Evolutionary conservation across 139 green algal species (phyloP), one percentile per base, ranked within the genome.

Genomic region (Marvania coccoides): DNA sequence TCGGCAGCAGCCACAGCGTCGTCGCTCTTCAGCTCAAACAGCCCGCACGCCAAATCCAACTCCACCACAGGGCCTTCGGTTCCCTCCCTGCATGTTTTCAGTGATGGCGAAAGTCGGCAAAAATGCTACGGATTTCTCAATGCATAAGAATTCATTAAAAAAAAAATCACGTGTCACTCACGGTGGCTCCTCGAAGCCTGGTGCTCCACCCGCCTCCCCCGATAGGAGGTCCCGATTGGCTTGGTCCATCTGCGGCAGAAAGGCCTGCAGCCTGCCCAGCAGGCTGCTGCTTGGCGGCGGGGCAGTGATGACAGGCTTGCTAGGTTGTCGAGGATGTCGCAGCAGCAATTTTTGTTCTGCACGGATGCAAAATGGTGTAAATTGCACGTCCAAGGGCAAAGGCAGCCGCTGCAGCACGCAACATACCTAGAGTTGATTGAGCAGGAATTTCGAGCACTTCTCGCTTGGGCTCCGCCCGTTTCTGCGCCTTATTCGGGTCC

Each of bases 41-140:
- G 61, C 6, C 72, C 72, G 51, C 72, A 79, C 13, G 72, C 72
- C 4, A 79, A n/a, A 57, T 79, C 72, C 28, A 79, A 15, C 15
- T 79, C 51, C 9, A 79, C 59, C 6, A 37, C 33, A 7, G 64
- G 45, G 5, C 64, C 45, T 45, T 47, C 12, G 24, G 35, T n/a
- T 70, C 62, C 5, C 33, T n/a, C 7, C 28, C 47, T 62, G 60
- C 58, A 15, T 64, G 55, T 31, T 60, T 70, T 55, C 69, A 63
- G 35, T 12, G 35, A 15, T 2, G 7, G 55, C 13, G 47, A 12
- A n/a, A 42, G 19, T 5, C 6, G 36, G 35, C 42, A 19, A 8
- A 5, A 13, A 23, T 8, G 15, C 30, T 5, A 13, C 23, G 48
- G 15, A 37, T 23, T 12, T 57, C 12, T 24, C n/a, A 5, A 14